Percentiles rank a stretch among this genome's conserved stretches.
phyloP scores from a whole-genome alignment of 2,329 filamentous ascomycete species.

The Hypoxylon sp. region DNA sequence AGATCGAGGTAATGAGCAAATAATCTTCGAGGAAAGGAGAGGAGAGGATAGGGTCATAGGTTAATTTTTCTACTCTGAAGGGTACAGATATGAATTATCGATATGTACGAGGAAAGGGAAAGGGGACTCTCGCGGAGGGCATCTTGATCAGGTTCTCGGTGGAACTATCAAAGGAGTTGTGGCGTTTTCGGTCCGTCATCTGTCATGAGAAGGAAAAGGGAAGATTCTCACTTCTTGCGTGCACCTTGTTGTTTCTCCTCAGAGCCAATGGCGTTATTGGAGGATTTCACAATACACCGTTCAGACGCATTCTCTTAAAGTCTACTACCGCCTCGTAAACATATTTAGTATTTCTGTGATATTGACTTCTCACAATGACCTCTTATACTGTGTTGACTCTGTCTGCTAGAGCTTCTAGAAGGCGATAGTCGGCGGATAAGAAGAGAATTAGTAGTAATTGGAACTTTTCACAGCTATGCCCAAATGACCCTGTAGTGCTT shows the following conservation, averaged over 20 bases:
- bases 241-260: background rate
- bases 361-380: no score
- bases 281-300: background rate
- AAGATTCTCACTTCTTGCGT: background rate
- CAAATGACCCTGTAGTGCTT: no score
- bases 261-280: background rate
- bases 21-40: background rate
- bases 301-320: no score
- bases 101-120: background rate
- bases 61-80: background rate
- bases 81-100: background rate
- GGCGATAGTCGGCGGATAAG: no score
- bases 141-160: background rate
- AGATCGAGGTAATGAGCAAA: constrained; percentile 19
- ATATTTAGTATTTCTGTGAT: no score
- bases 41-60: background rate
- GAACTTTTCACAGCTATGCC: no score
- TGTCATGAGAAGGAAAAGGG: constrained; percentile 5
- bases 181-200: background rate
- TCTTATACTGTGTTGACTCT: no score
- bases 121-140: background rate
- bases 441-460: no score
- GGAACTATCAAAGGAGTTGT: background rate
- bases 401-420: no score
- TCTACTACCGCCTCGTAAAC: no score